Conservation (phyloP, 129 eudicot species). For the Sambucus nigra region DNA sequence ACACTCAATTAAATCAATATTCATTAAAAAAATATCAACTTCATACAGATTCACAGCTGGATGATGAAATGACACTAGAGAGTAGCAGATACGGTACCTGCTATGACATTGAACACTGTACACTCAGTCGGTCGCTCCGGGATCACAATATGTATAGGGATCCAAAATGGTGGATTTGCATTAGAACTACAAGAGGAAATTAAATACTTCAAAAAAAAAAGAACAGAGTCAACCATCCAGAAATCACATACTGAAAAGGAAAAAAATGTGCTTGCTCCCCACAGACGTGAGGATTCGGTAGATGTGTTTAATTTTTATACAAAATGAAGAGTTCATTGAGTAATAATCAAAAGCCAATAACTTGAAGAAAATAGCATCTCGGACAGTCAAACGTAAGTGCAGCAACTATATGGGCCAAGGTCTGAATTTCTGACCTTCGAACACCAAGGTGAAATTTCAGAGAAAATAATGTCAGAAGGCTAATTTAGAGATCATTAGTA, state of each 20-base stretch:
- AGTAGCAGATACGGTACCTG: conserved; percentile 46
- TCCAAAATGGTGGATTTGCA: conserved; percentile 98
- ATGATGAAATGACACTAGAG: conserved; percentile 9
- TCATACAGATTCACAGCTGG: background rate
- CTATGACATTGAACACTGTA: conserved; percentile 86
- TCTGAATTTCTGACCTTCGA: too few species aligned
- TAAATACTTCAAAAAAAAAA: background rate
- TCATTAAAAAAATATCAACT: background rate
- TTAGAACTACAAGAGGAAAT: conserved; percentile 54
- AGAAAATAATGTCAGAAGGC: too few species aligned
- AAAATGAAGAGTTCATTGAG: too few species aligned
- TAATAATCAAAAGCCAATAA: too few species aligned
- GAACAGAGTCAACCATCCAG: background rate
- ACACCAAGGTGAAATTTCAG: too few species aligned
- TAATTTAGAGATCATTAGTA: too few species aligned
- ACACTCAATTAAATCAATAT: background rate
- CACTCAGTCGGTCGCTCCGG: conserved; percentile 99
- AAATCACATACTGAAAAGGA: background rate
- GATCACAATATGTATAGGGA: conserved; percentile 91
- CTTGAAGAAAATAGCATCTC: too few species aligned
- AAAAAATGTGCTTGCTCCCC: background rate
- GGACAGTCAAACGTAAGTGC: too few species aligned
- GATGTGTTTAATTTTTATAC: too few species aligned
- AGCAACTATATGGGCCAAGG: too few species aligned
- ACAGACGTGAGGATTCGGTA: background rate